Evolutionary conservation across 2,329 filamentous ascomycete genomes (phyloP).

Genomic region (Plectosphaerella sp.): DNA sequence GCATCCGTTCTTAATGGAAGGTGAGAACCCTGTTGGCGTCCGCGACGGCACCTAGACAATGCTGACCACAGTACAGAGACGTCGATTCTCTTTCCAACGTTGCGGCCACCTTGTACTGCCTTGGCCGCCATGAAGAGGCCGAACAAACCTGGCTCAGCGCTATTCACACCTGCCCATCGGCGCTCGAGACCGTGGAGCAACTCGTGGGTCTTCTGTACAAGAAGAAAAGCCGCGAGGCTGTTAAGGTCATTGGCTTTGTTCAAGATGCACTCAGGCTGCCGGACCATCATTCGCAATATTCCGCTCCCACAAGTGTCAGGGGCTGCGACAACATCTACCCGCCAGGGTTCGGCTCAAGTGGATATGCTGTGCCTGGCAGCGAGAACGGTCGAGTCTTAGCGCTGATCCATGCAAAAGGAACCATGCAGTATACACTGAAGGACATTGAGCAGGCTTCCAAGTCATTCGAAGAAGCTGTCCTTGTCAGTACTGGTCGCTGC

Average conservation of each 20-base stretch:
- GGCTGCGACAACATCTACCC: not conserved
- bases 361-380: constrained; percentile 75
- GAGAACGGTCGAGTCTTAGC: constrained; percentile 92
- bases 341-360: constrained; percentile 53
- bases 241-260: constrained; percentile 81
- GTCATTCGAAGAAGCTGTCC: constrained; percentile 90
- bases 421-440: constrained; percentile 89
- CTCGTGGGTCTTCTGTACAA: constrained; percentile 84
- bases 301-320: too few species aligned
- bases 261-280: constrained; percentile 59
- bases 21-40: constrained; percentile 29
- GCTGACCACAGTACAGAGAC: constrained; percentile 48
- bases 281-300: not conserved
- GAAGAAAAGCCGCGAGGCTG: constrained; percentile 77
- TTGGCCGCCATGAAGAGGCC: constrained; percentile 78
- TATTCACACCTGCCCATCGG: constrained; percentile 77
- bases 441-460: constrained; percentile 76
- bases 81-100: constrained; percentile 93
- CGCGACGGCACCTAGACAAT: not conserved
- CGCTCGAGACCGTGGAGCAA: constrained; percentile 94
- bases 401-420: constrained; percentile 96
- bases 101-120: constrained; percentile 80
- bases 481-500: constrained; percentile 75
- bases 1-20: constrained; percentile 51
- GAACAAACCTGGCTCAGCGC: constrained; percentile 81